phyloP scores from a whole-genome alignment of 2,329 filamentous ascomycete genomes.

The Aspergillus awamori region DNA sequence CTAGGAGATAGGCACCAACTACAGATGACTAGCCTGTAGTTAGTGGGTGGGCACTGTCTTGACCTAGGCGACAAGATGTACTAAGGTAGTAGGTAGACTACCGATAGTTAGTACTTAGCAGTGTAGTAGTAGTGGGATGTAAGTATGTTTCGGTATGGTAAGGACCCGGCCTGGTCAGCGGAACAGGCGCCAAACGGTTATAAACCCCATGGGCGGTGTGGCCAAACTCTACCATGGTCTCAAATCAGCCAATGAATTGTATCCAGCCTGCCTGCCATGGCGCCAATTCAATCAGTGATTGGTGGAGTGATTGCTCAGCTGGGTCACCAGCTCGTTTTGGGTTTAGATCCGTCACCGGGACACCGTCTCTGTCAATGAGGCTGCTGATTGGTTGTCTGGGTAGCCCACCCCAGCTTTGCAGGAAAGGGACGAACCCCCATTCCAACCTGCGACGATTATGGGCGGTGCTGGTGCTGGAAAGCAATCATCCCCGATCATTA shows the following conservation, averaged over 20 bases:
- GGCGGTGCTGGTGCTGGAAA: not conserved
- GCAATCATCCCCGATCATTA: not conserved
- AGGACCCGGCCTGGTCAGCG: conserved; percentile 10
- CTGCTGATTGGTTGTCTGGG: conserved; percentile 13
- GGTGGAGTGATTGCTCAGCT: conserved; percentile 7
- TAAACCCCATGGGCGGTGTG: conserved; percentile 17
- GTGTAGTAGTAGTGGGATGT: not conserved
- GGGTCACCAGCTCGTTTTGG: conserved; percentile 18
- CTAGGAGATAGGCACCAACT: not conserved
- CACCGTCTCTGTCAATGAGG: not conserved
- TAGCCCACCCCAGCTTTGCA: conserved; percentile 12
- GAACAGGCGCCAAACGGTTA: conserved; percentile 19
- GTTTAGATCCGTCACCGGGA: conserved; percentile 19
- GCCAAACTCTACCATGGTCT: conserved; percentile 22
- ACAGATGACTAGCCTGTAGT: not conserved
- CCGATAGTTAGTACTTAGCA: not conserved
- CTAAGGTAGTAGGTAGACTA: not conserved
- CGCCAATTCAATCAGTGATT: conserved; percentile 8
- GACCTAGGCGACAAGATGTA: not conserved
- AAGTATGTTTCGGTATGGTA: not conserved
- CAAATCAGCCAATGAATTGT: conserved; percentile 25
- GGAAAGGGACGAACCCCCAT: conserved; percentile 1
- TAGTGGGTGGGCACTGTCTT: not conserved
- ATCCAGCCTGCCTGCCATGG: conserved; percentile 10
- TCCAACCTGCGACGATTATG: not conserved